A percentile compares a stretch with the other conserved stretches of the same genome.
Conservation (phyloP, 208 protist species). For the Crithidia acanthocephali region DNA sequence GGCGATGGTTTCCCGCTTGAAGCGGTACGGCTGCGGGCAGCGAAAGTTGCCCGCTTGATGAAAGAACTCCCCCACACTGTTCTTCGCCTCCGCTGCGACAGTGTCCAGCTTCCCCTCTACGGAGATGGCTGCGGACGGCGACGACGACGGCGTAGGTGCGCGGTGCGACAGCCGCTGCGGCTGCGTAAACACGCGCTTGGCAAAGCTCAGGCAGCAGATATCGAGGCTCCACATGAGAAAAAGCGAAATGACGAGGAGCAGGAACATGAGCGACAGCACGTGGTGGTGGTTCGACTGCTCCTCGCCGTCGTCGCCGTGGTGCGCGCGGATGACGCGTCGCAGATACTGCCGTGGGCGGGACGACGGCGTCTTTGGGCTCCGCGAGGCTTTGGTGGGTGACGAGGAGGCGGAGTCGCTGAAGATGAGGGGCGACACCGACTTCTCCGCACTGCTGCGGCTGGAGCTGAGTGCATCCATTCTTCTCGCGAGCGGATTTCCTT, state of each 20-base stretch:
- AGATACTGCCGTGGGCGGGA: background rate
- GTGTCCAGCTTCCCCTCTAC: background rate
- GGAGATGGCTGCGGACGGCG: background rate
- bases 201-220: constrained; percentile 9
- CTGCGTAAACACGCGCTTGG: background rate
- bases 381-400: background rate
- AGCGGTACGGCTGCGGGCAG: constrained; percentile 48
- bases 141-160: background rate
- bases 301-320: background rate
- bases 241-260: background rate
- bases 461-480: background rate
- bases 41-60: constrained; percentile 34
- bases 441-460: background rate
- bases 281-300: background rate
- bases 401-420: background rate
- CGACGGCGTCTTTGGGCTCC: background rate
- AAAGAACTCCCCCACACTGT: constrained; percentile 44
- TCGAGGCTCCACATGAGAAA: constrained; percentile 9
- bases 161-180: background rate
- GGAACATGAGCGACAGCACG: background rate
- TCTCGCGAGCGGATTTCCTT: background rate
- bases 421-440: background rate
- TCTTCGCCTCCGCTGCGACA: constrained; percentile 9
- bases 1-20: constrained; percentile 55
- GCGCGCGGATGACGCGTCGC: background rate